phyloP scores from a whole-genome alignment of 1,139 yeast species.

The Barnettozyma hawaiiensis region DNA sequence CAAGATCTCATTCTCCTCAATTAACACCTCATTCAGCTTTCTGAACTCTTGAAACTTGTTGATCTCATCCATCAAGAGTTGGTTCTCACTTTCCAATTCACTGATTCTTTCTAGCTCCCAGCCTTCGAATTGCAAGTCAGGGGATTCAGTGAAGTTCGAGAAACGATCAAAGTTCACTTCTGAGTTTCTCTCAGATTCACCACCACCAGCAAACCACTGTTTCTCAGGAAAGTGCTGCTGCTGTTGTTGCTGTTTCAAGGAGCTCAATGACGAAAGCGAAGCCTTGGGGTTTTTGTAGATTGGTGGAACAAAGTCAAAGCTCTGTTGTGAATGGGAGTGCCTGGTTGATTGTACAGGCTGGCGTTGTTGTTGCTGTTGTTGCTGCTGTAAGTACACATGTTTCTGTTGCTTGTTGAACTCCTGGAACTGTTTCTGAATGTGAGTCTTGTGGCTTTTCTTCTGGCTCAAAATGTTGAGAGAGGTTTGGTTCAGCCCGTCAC shows the following conservation, averaged over 20 bases:
- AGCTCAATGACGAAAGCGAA: conserved; percentile 1
- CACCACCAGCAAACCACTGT: conserved; percentile 6
- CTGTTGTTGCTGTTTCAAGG: background rate
- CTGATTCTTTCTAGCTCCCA: conserved; percentile 3
- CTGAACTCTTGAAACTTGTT: conserved; percentile 8
- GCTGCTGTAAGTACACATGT: conserved; percentile 2
- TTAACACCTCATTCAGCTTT: conserved; percentile 11
- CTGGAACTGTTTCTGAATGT: conserved; percentile 22
- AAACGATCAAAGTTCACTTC: background rate
- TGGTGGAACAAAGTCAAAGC: conserved; percentile 5
- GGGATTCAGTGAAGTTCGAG: conserved; percentile 5
- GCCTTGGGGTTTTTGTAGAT: background rate
- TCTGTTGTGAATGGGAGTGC: conserved; percentile 7
- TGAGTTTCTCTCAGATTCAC: background rate
- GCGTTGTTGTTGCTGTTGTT: conserved; percentile 3
- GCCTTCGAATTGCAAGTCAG: background rate
- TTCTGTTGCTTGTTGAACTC: conserved; percentile 18
- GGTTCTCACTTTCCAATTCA: conserved; percentile 14
- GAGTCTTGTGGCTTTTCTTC: conserved; percentile 22
- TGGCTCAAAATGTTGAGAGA: conserved; percentile 20
- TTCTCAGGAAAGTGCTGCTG: conserved; percentile 5
- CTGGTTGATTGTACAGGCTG: conserved; percentile 2
- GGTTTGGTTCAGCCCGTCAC: conserved; percentile 19
- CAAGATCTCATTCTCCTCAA: conserved; percentile 12
- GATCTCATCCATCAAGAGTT: conserved; percentile 2